Percentiles rank a stretch among this genome's conserved stretches.
phyloP scores from a whole-genome alignment of 2,329 filamentous ascomycete genomes.

The Diaporthe capsici region DNA sequence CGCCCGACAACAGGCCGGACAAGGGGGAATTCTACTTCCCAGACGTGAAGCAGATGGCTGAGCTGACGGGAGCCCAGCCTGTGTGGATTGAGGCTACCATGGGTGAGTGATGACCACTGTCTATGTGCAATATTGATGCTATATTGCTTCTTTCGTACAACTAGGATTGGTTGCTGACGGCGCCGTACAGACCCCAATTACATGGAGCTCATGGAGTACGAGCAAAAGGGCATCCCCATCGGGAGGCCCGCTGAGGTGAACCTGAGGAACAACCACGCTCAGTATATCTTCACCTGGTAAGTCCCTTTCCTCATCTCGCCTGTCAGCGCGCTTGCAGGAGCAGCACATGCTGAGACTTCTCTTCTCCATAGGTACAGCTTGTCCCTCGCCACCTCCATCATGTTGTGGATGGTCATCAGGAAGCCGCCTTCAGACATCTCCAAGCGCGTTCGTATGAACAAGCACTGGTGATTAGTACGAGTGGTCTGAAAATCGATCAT shows the following conservation, averaged over 20 bases:
- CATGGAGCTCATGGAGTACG: slow-evolving; percentile 80
- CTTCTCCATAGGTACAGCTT: slow-evolving; percentile 80
- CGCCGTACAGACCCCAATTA: slow-evolving; percentile 78
- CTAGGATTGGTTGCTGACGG: slow-evolving; percentile 40
- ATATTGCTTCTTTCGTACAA: slow-evolving; percentile 38
- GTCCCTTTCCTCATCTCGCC: slow-evolving; percentile 48
- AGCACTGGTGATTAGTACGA: slow-evolving; percentile 70
- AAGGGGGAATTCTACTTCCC: slow-evolving; percentile 94
- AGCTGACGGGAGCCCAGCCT: slow-evolving; percentile 82
- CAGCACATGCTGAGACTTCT: slow-evolving; percentile 28
- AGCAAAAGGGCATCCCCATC: slow-evolving; percentile 88
- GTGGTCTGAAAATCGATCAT: slow-evolving; percentile 39
- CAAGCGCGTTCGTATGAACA: slow-evolving; percentile 82
- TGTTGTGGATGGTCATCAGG: slow-evolving; percentile 96
- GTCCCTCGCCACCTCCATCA: slow-evolving; percentile 87
- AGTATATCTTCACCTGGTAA: slow-evolving; percentile 99
- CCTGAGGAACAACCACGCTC: slow-evolving; percentile 94
- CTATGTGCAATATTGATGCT: slow-evolving; percentile 1
- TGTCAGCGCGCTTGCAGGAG: slow-evolving; percentile 10
- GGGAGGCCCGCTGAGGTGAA: slow-evolving; percentile 91
- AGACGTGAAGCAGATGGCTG: slow-evolving; percentile 92
- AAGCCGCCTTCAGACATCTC: slow-evolving; percentile 83
- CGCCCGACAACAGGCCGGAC: slow-evolving; percentile 88
- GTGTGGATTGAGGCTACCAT: slow-evolving; percentile 98
- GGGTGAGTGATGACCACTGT: slow-evolving; percentile 67